These are phyloP conservation scores for Fusarium caatingaense DNA, from an alignment of 2,329 filamentous ascomycete genomes.

Conservation along the genomic window DNA sequence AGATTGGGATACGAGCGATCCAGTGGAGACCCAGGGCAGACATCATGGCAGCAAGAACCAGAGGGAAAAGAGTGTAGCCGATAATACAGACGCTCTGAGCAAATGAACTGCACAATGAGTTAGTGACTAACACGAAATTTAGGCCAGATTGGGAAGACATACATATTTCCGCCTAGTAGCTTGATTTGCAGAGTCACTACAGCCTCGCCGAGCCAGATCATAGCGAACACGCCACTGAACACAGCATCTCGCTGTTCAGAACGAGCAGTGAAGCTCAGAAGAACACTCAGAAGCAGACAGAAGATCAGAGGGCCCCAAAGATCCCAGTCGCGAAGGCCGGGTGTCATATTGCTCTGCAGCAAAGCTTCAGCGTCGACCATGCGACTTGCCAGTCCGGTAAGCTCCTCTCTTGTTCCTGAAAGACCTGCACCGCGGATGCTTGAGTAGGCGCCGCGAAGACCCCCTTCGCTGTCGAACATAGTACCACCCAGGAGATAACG, in stretches of 20 bases:
- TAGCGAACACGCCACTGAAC: slow-evolving; percentile 95
- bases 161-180: slow-evolving; percentile 96
- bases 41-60: slow-evolving; percentile 91
- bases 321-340: slow-evolving; percentile 95
- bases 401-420: slow-evolving; percentile 69
- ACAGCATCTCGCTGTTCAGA: slow-evolving; percentile 86
- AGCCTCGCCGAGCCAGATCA: slow-evolving; percentile 96
- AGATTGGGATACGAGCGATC: slow-evolving; percentile 89
- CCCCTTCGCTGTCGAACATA: slow-evolving; percentile 68
- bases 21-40: slow-evolving; percentile 84
- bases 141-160: slow-evolving; percentile 55
- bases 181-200: slow-evolving; percentile 99
- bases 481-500: slow-evolving; percentile 86
- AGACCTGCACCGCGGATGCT: slow-evolving; percentile 69
- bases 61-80: slow-evolving; percentile 96
- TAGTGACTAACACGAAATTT: slow-evolving; percentile 26
- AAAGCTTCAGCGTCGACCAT: slow-evolving; percentile 73
- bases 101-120: slow-evolving; percentile 76
- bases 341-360: slow-evolving; percentile 80
- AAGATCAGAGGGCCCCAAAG: slow-evolving; percentile 97
- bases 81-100: slow-evolving; percentile 98
- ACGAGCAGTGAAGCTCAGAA: slow-evolving; percentile 85
- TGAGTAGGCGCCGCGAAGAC: slow-evolving; percentile 70
- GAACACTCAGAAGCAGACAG: slow-evolving; percentile 86
- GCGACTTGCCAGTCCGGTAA: slow-evolving; percentile 69